phyloP scores from a whole-genome alignment of 2,329 filamentous ascomycete genomes.

The Fusarium chuoi region DNA sequence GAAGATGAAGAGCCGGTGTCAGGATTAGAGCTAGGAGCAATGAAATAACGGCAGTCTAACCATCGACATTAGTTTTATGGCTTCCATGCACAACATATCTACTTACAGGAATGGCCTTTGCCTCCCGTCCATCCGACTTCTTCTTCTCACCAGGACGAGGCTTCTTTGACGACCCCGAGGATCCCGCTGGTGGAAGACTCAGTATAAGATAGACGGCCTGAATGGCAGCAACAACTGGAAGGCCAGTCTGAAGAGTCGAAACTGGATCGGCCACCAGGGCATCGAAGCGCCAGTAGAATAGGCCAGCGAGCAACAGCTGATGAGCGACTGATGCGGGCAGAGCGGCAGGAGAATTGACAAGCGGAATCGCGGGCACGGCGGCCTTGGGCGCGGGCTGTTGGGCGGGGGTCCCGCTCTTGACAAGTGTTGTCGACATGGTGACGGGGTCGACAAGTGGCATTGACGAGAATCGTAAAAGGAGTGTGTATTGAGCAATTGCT shows the following conservation, averaged over 20 bases:
- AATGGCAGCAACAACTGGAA: conserved; percentile 70
- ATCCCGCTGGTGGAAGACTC: conserved; percentile 71
- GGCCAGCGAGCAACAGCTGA: conserved; percentile 71
- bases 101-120: conserved; percentile 60
- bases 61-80: conserved; percentile 12
- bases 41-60: conserved; percentile 58
- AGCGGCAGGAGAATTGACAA: conserved; percentile 52
- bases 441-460: conserved; percentile 51
- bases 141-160: conserved; percentile 64
- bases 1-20: conserved; percentile 69
- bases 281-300: conserved; percentile 72
- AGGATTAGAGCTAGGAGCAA: conserved; percentile 74
- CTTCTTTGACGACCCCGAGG: conserved; percentile 59
- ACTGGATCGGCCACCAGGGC: conserved; percentile 77
- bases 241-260: conserved; percentile 66
- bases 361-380: conserved; percentile 51
- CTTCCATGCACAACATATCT: too few species aligned
- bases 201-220: conserved; percentile 72
- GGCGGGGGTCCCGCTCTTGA: conserved; percentile 45
- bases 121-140: conserved; percentile 58
- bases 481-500: conserved; percentile 31
- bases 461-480: conserved; percentile 14
- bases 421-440: conserved; percentile 52
- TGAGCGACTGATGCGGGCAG: conserved; percentile 72
- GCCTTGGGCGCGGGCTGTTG: conserved; percentile 43